A percentile compares a stretch with the other conserved stretches of the same genome.
Conservation (phyloP, 2,329 filamentous ascomycete species). For the Pyrenochaeta sp. region DNA sequence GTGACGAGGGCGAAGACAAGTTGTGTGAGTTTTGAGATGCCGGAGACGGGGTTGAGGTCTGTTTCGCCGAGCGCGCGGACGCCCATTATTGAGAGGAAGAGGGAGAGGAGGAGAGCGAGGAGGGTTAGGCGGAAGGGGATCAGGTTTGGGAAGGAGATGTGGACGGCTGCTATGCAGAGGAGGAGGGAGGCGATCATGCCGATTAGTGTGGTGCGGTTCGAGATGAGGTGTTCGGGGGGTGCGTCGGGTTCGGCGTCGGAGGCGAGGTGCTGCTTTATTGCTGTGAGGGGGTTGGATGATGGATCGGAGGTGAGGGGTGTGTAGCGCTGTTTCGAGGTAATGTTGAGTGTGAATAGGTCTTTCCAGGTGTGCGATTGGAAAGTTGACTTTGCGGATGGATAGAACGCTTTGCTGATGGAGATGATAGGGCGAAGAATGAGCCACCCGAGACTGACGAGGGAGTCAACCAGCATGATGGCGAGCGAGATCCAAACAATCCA, state of each 20-base stretch:
- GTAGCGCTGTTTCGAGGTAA: constrained; percentile 50
- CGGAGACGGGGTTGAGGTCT: constrained; percentile 94
- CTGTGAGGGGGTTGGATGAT: constrained; percentile 28
- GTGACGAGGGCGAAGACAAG: constrained; percentile 93
- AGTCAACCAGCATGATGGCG: constrained; percentile 96
- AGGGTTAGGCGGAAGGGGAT: constrained; percentile 84
- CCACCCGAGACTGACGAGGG: constrained; percentile 85
- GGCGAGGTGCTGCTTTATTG: constrained; percentile 43
- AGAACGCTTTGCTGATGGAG: constrained; percentile 53
- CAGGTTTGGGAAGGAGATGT: constrained; percentile 81
- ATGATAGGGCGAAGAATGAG: constrained; percentile 72
- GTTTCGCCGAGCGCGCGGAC: constrained; percentile 77
- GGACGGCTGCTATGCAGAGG: constrained; percentile 83
- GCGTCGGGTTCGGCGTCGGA: constrained; percentile 72
- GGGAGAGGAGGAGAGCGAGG: constrained; percentile 81
- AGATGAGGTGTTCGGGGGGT: constrained; percentile 82
- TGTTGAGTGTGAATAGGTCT: constrained; percentile 44
- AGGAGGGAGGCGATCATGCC: constrained; percentile 78
- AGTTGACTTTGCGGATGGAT: constrained; percentile 40
- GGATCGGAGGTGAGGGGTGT: constrained; percentile 43
- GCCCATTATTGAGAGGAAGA: constrained; percentile 71
- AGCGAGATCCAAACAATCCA: constrained; percentile 99
- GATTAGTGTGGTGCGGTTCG: constrained; percentile 73
- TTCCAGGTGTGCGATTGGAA: constrained; percentile 47
- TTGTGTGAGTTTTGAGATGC: constrained; percentile 96